phyloP scores from a whole-genome alignment of 495 filamentous ascomycete species.

The Aspergillus sclerotiicarbonarius region DNA sequence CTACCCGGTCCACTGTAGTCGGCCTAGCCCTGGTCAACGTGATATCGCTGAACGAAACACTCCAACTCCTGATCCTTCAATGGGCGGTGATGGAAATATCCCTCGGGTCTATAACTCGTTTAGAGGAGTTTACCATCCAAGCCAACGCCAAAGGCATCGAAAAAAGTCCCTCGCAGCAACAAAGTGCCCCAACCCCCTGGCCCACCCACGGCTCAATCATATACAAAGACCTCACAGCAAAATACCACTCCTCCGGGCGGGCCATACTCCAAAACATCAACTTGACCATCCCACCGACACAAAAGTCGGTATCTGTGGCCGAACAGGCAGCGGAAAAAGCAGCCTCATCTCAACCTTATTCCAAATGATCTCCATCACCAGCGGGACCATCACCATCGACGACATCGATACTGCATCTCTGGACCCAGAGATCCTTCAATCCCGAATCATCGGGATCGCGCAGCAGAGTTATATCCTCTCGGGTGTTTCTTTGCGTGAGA shows the following conservation, averaged over 20 bases:
- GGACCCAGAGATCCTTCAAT: not conserved
- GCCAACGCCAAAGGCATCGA: not conserved
- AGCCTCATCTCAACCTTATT: conserved; percentile 36
- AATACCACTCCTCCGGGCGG: not conserved
- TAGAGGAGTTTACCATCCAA: not conserved
- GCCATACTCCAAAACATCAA: not conserved
- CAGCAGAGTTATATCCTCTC: not conserved
- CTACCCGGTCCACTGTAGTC: not conserved
- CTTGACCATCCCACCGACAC: not conserved
- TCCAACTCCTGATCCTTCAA: not conserved
- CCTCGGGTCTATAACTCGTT: not conserved
- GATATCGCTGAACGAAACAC: not conserved
- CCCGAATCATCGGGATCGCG: not conserved
- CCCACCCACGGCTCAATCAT: not conserved
- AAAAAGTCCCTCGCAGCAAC: not conserved
- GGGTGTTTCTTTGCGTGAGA: not conserved
- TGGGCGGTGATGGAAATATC: not conserved
- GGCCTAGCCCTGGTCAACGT: not conserved
- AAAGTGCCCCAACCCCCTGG: not conserved
- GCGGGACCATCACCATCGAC: conserved; percentile 34
- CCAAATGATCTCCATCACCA: conserved; percentile 15
- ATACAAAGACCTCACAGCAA: not conserved
- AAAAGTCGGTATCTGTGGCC: conserved; percentile 15
- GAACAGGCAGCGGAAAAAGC: conserved; percentile 38
- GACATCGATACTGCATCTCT: conserved; percentile 16